These are phyloP conservation scores for Lenwebbia sp. DNA, from an alignment of 345 rosid species.

Conservation along the genomic window DNA sequence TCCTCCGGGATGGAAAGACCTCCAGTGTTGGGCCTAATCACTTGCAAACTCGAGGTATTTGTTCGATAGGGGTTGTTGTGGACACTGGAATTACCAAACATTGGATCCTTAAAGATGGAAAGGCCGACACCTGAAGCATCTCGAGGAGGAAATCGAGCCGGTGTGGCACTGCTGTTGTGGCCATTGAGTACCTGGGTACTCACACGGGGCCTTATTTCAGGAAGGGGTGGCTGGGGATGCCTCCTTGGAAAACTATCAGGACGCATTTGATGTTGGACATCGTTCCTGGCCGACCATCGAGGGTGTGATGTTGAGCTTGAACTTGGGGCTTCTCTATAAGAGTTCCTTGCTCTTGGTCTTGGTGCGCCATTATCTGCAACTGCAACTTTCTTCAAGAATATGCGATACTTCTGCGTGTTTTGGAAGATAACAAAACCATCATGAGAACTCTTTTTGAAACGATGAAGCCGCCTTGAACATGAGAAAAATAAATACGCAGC, in stretches of 20 bases:
- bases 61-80: not conserved
- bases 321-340: not conserved
- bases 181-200: not conserved
- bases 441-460: not conserved
- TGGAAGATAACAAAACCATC: not conserved
- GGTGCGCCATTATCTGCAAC: not conserved
- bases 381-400: not conserved
- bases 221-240: not conserved
- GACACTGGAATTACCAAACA: not conserved
- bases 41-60: not conserved
- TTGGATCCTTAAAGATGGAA: not conserved
- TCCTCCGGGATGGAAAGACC: not conserved
- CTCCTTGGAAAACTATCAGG: not conserved
- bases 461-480: not conserved
- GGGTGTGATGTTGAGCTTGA: not conserved
- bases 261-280: not conserved
- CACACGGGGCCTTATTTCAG: not conserved
- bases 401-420: slow-evolving; percentile 1
- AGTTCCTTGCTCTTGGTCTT: not conserved
- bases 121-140: not conserved
- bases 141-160: not conserved
- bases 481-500: not conserved
- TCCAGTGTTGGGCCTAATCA: not conserved
- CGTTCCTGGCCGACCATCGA: not conserved
- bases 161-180: not conserved